Evolutionary conservation across 306 rosid genomes (phyloP).

Genomic region (Phaseolus lunatus): DNA sequence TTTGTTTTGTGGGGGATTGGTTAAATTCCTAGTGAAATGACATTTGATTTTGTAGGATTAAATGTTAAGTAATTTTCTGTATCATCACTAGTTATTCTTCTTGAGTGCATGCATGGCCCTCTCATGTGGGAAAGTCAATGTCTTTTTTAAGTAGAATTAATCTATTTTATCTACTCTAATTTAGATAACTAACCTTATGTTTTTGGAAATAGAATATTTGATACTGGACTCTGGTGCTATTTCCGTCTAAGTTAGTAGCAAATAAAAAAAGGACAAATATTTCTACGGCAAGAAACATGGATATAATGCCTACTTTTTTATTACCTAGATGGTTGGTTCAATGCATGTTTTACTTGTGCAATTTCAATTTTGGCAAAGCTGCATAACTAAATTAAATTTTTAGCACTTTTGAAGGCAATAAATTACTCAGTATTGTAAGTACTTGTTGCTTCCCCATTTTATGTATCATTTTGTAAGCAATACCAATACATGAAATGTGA

Average conservation of each 20-base stretch:
- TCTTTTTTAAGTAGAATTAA: constrained; percentile 9
- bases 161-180: constrained; percentile 18
- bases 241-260: background rate
- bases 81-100: constrained; percentile 2
- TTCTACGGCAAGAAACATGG: constrained; percentile 2
- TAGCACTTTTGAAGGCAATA: background rate
- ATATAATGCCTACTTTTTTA: constrained; percentile 3
- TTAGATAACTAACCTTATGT: constrained; percentile 9
- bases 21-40: background rate
- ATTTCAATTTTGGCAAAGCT: constrained; percentile 24
- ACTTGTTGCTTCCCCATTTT: background rate
- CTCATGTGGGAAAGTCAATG: background rate
- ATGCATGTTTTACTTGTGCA: constrained; percentile 19
- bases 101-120: background rate
- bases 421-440: background rate
- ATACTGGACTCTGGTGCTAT: background rate
- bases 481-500: background rate
- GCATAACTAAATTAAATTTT: background rate
- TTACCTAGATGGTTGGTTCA: background rate
- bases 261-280: background rate
- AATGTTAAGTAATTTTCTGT: constrained; percentile 8
- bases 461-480: constrained; percentile 1
- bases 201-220: constrained; percentile 11
- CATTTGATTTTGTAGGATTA: background rate
- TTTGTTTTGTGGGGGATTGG: background rate